Conservation (phyloP, 805 yeast genomes). For the Zygosaccharomyces lentus region DNA sequence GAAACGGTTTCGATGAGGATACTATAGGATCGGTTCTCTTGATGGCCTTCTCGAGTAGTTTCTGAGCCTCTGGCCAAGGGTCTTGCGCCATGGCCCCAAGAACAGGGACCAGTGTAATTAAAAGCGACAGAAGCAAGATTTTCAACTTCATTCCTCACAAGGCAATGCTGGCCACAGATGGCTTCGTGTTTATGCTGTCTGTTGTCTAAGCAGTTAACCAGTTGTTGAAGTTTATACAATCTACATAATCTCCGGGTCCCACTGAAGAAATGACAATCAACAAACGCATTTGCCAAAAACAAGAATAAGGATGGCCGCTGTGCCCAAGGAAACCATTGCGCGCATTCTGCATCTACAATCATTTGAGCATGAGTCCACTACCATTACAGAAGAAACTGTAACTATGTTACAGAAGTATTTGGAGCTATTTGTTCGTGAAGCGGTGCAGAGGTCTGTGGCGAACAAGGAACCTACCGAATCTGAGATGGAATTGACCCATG, state of each 20-base stretch:
- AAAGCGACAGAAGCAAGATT: not conserved
- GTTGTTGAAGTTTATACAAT: not conserved
- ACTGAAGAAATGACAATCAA: not conserved
- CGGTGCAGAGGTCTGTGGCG: constrained; percentile 29
- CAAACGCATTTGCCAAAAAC: not conserved
- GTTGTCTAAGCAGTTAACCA: not conserved
- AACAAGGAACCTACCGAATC: constrained; percentile 9
- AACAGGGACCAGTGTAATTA: not conserved
- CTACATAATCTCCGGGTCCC: not conserved
- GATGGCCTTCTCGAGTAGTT: constrained; percentile 13
- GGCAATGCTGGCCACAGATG: not conserved
- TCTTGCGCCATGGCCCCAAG: constrained; percentile 6
- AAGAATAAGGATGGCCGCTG: constrained; percentile 2
- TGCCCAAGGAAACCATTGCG: constrained; percentile 25
- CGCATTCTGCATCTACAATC: constrained; percentile 22
- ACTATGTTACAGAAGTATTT: constrained; percentile 24
- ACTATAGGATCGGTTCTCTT: constrained; percentile 17
- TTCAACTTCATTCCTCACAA: not conserved
- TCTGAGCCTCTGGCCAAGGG: constrained; percentile 24
- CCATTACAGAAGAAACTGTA: constrained; percentile 24
- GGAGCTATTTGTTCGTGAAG: constrained; percentile 30
- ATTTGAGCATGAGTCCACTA: constrained; percentile 19
- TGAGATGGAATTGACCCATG: constrained; percentile 21
- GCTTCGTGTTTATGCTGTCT: not conserved
- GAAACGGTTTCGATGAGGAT: not conserved